Conservation (phyloP, 2,329 filamentous ascomycete species). For the Pezicula radicicola region DNA sequence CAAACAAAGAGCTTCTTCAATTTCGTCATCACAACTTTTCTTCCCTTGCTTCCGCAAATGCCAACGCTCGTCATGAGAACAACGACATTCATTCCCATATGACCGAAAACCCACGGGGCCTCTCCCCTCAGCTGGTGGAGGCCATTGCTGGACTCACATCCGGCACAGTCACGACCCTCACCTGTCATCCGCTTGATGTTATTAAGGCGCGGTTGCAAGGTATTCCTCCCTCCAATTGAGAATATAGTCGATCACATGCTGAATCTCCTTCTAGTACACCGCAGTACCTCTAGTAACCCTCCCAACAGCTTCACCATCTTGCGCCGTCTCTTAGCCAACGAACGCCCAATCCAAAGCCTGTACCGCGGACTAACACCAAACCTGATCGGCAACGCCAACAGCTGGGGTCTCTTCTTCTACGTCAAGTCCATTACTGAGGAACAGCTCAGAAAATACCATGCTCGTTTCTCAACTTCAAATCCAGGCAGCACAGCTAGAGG, state of each 20-base stretch:
- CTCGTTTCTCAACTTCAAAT: slow-evolving; percentile 1
- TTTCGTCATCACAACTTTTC: slow-evolving; percentile 9
- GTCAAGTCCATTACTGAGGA: slow-evolving; percentile 57
- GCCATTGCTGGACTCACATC: slow-evolving; percentile 86
- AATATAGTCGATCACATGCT: slow-evolving; percentile 33
- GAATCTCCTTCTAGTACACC: slow-evolving; percentile 43
- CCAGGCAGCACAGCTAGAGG: slow-evolving; percentile 2
- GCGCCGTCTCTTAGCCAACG: slow-evolving; percentile 37
- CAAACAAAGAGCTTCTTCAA: slow-evolving; percentile 10
- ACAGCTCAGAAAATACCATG: slow-evolving; percentile 25
- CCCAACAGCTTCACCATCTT: slow-evolving; percentile 51
- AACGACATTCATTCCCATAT: slow-evolving; percentile 18
- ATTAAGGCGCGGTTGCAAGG: slow-evolving; percentile 95
- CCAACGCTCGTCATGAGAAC: slow-evolving; percentile 15
- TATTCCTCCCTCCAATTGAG: slow-evolving; percentile 35
- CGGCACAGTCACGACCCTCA: slow-evolving; percentile 80
- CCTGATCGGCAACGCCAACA: slow-evolving; percentile 82
- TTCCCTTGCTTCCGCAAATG: neutral
- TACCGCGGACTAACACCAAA: slow-evolving; percentile 92
- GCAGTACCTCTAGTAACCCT: slow-evolving; percentile 37
- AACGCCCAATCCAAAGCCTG: slow-evolving; percentile 63
- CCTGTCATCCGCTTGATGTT: slow-evolving; percentile 89
- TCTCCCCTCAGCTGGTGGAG: slow-evolving; percentile 79
- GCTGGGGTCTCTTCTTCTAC: slow-evolving; percentile 93
- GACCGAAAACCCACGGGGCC: slow-evolving; percentile 44